Evolutionary conservation across 768 basidiomycete species (phyloP), one percentile per base, ranked within the genome.

Genomic region (Suillus americanus): DNA sequence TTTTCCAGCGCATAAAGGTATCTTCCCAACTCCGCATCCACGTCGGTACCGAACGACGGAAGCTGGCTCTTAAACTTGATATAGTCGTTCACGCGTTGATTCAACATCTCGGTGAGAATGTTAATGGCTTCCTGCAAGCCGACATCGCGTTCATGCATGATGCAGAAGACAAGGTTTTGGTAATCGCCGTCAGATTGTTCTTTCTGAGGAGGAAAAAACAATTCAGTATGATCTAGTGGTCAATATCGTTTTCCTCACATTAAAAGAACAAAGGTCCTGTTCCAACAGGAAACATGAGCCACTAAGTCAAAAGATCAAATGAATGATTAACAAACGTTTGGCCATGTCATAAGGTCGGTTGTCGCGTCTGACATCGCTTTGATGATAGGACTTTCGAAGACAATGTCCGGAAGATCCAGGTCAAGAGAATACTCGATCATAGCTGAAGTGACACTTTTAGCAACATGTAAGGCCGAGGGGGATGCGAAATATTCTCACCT

Each of bases 311-410:
- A 40, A 7, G n/a, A 61, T 53, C 48, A 64, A 65, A 45, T 8
- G 57, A 20, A 33, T 25, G 10, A 56, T 9, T 16, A 6, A 77
- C 78, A 8, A 28, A 79, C 78, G 48, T 79, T 79, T n/a, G 78
- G 78, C 78, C 78, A 79, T 1, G 78, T 79, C 78, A 79, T 79
- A 20, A 79, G 74, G 62, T 79, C 78, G 18, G 66, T 79, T 0
- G 76, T 78, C n/a, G 77, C 78, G n/a, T 79, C 73, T 45, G 78
- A 79, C 78, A 79, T 78, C 23, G 70, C 75, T 64, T 68, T 66
- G 7, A 79, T 70, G 23, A 77, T 70, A 3, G 78, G 74, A 56
- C 68, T 71, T 41, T 76, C 73, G 64, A 79, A 79, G 5, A 79
- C 77, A 30, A 73, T 66, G 30, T 79, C 75, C 16, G 78, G 78